Conservation (phyloP, 768 basidiomycete species). For the Mycena leptocephala region DNA sequence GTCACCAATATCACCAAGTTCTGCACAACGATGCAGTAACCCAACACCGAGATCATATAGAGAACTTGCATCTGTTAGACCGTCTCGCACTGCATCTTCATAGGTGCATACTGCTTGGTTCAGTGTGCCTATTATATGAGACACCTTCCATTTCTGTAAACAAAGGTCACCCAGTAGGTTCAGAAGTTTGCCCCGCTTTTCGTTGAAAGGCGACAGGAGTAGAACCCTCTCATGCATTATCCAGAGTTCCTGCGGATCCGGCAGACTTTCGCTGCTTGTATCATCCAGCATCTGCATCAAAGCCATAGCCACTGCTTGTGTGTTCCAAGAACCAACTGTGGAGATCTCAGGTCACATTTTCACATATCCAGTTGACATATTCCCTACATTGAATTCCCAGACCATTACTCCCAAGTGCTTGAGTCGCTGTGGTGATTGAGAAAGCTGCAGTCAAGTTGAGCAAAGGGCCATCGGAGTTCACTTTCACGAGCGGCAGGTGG, state of each 20-base stretch:
- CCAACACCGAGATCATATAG: not conserved
- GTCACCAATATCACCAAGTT: not conserved
- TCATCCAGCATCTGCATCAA: not conserved
- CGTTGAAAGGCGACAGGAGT: not conserved
- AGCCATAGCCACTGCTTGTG: not conserved
- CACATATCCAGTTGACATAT: not conserved
- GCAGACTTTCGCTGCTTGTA: not conserved
- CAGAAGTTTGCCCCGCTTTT: not conserved
- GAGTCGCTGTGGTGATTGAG: not conserved
- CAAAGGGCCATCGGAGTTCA: conserved; percentile 6
- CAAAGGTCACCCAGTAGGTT: not conserved
- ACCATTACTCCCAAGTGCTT: not conserved
- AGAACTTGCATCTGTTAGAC: not conserved
- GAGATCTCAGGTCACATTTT: not conserved
- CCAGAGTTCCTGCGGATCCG: not conserved
- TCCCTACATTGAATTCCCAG: not conserved
- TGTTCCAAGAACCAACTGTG: not conserved
- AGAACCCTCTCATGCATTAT: too few species aligned
- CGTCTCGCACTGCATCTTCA: conserved; percentile 3
- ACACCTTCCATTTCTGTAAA: not conserved
- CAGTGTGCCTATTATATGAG: not conserved
- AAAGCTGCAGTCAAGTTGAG: not conserved
- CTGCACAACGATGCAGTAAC: not conserved
- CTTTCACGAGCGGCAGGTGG: not conserved
- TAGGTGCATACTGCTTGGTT: conserved; percentile 4